Evolutionary conservation across 2,329 filamentous ascomycete species (phyloP).

Genomic region (Paraconiothyrium brasiliense): DNA sequence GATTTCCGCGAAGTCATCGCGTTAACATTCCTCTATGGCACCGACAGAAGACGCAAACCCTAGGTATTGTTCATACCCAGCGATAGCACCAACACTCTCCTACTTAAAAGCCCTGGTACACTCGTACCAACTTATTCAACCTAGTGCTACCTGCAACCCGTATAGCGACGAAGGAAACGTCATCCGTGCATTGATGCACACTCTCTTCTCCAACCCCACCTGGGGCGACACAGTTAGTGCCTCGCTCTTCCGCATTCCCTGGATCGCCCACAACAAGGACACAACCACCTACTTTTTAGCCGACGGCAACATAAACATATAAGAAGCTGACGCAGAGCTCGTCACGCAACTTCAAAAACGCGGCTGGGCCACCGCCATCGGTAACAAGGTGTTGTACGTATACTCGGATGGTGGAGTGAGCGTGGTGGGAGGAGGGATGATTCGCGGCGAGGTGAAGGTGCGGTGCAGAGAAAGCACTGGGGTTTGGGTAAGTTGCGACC

Average conservation of each 20-base stretch:
- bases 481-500: too few species aligned
- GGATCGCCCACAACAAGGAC: slow-evolving; percentile 1
- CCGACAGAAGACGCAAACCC: slow-evolving; percentile 1
- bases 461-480: too few species aligned
- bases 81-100: not conserved
- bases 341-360: not conserved
- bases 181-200: slow-evolving; percentile 13
- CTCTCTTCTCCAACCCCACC: slow-evolving; percentile 15
- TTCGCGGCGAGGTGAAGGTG: too few species aligned
- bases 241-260: slow-evolving; percentile 17
- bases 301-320: not conserved
- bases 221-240: slow-evolving; percentile 15
- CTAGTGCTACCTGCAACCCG: slow-evolving; percentile 1
- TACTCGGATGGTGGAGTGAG: too few species aligned
- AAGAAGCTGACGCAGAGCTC: not conserved
- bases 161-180: slow-evolving; percentile 13
- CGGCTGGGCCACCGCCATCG: slow-evolving; percentile 11
- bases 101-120: slow-evolving; percentile 8
- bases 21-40: not conserved
- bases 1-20: slow-evolving; percentile 11
- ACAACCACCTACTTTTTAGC: not conserved
- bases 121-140: slow-evolving; percentile 7
- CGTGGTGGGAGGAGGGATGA: too few species aligned
- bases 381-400: not conserved
- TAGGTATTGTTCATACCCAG: not conserved